phyloP scores from a whole-genome alignment of 2,329 filamentous ascomycete species.

The Sarocladium oryzae region DNA sequence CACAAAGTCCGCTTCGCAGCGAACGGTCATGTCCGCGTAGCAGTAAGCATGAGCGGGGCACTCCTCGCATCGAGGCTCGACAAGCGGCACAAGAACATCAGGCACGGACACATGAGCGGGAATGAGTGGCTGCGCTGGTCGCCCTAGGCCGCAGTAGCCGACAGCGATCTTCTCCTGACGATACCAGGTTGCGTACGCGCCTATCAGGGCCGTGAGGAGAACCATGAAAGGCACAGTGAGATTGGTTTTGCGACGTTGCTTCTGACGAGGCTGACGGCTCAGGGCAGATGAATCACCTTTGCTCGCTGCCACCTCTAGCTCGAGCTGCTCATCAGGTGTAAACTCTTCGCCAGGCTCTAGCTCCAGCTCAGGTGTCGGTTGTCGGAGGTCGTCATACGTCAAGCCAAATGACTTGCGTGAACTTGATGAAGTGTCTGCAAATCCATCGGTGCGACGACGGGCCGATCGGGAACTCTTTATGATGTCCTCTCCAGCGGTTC shows the following conservation, averaged over 20 bases:
- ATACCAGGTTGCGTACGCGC: constrained; percentile 75
- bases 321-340: constrained; percentile 81
- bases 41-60: constrained; percentile 90
- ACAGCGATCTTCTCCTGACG: constrained; percentile 93
- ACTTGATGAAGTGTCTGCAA: constrained; percentile 16
- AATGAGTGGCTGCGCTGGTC: constrained; percentile 46
- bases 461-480: constrained; percentile 34
- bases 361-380: constrained; percentile 26
- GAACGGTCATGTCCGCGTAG: constrained; percentile 67
- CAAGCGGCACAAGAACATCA: constrained; percentile 60
- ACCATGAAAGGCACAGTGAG: constrained; percentile 63
- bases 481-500: constrained; percentile 38
- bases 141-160: constrained; percentile 85
- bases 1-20: constrained; percentile 83
- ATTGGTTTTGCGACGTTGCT: constrained; percentile 33
- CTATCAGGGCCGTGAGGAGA: constrained; percentile 62
- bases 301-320: constrained; percentile 62
- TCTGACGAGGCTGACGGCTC: constrained; percentile 33
- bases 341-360: constrained; percentile 83
- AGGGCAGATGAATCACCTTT: constrained; percentile 42
- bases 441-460: constrained; percentile 38
- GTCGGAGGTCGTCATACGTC: constrained; percentile 32
- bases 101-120: constrained; percentile 53
- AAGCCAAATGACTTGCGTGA: constrained; percentile 53
- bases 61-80: constrained; percentile 78